Conservation (phyloP, 1,139 yeast genomes). For the Hyphopichia wangnamkhiaoensis region DNA sequence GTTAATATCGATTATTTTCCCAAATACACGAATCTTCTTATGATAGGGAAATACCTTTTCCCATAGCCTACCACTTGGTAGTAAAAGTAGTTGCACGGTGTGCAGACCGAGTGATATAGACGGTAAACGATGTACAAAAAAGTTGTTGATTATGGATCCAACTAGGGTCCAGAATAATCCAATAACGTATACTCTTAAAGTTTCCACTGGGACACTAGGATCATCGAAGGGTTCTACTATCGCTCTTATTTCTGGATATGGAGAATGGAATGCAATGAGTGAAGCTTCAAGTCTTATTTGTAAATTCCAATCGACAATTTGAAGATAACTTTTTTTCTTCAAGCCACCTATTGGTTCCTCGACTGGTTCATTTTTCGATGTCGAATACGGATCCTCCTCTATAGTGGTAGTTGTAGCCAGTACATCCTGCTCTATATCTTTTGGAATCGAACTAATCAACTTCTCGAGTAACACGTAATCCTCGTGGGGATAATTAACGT, state of each 20-base stretch:
- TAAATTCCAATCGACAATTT: slow-evolving; percentile 35
- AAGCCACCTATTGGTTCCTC: neutral
- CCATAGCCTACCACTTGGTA: slow-evolving; percentile 47
- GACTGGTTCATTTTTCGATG: neutral
- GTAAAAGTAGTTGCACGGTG: slow-evolving; percentile 42
- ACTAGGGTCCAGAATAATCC: slow-evolving; percentile 44
- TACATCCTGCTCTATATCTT: slow-evolving; percentile 11
- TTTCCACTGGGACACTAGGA: slow-evolving; percentile 38
- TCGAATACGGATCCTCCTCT: no score
- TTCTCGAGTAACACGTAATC: slow-evolving; percentile 38
- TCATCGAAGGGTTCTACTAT: slow-evolving; percentile 49
- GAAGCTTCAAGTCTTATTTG: slow-evolving; percentile 43
- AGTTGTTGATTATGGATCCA: slow-evolving; percentile 45
- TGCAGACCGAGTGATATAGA: slow-evolving; percentile 39
- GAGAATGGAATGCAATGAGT: slow-evolving; percentile 45
- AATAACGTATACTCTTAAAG: slow-evolving; percentile 42
- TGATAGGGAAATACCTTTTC: slow-evolving; percentile 31
- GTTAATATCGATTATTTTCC: slow-evolving; percentile 30
- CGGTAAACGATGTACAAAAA: slow-evolving; percentile 48
- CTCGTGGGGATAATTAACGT: slow-evolving; percentile 40
- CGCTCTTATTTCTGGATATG: slow-evolving; percentile 49
- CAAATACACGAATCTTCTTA: slow-evolving; percentile 21
- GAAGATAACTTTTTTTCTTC: slow-evolving; percentile 17
- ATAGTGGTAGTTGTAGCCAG: no score
- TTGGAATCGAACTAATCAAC: slow-evolving; percentile 26